Evolutionary conservation across 1,284 basidiomycete genomes (phyloP), one percentile per base, ranked within the genome.

Genomic region (Pseudozyma sp.): DNA sequence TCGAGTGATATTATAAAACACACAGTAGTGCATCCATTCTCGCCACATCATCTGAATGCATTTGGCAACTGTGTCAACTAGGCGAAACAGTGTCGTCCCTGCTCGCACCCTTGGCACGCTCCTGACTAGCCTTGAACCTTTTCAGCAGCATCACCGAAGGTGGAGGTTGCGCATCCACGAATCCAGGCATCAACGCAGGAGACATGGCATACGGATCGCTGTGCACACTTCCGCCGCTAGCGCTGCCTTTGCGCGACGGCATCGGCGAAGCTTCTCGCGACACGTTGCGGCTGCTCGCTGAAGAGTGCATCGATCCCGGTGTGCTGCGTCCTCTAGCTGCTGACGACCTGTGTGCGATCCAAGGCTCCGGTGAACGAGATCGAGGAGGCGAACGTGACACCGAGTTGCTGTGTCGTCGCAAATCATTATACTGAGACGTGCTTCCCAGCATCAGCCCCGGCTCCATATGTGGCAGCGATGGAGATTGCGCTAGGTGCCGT

Each of bases 121-220:
- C 30, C 19, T 65, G 62, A 49, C 54, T 56, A 5, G 67, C 55
- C 56, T 54, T 60, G 39, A 43, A 60, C 67, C 63, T 68, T 24
- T 59, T 59, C 19, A 64, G 17, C 37, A 69, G 31, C 35, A 57
- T 33, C 17, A 65, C 30, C n/a, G 39, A 48, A 0, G 56, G 47
- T 7, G 61, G 35, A 0, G 68, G 68, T 13, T 57, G 40, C 4
- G 54, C 43, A 13, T 60, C 68, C 7, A 65, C 46, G 5, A 55
- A 61, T 1, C 68, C 68, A 1, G 67, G 61, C 16, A 52, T 61
- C 5, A 64, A n/a, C 2, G 67, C 61, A 1, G 67, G 67, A 29
- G 61, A 30, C 45, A 52, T 46, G 4, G 17, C 31, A 16, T 56
- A 59, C 37, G 34, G 13, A 8, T 10, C 47, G 5, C 55, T 37